Evolutionary conservation across 148 eudicot genomes (phyloP), one percentile per base, ranked within the genome.

Genomic region (Rhododendron kiyosumense): DNA sequence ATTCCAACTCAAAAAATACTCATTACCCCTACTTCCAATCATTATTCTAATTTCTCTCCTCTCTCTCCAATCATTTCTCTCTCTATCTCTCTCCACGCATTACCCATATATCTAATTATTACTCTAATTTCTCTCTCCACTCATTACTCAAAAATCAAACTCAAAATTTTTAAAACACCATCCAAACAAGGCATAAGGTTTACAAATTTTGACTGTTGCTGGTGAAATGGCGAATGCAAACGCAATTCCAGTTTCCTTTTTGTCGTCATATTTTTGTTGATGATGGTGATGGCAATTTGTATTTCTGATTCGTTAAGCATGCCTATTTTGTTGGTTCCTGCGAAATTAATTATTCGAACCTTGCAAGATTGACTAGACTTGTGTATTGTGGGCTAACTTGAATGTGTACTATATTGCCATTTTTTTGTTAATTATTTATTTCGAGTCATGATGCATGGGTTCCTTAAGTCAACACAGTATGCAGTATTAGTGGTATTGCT

Each of bases 391-490:
- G 71, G 30, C 7, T 28, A 46, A 20, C 30, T 76, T 20, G n/a
- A 26, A 59, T 59, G 65, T 69, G 5, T 69, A 30, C 75, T 28
- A 4, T 48, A 32, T 15, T 14, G 63, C 5, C 17, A 1, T 73
- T 34, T 84, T 9, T 24, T 45, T 22, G 15, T 73, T 14, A 73
- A 34, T 36, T 75, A 8, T 1, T 75, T 75, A 12, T 75, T 32
- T 80, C 78, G 8, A 0, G 3, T 43, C 20, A 17, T 67, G 36
- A 71, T 61, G 46, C 24, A 86, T 82, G 86, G 63, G 81, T 86
- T 88, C 99, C 98, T 96, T 95, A 88, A 94, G 88, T n/a, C 71
- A 80, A 51, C 24, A 41, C 88, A 96, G 99, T 96, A 93, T 91
- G 91, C 98, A 69, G 86, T 95, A 28, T 86, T 96, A 89, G 87